phyloP scores from a whole-genome alignment of 78 protist genomes.

The Polysphondylium violaceum region DNA sequence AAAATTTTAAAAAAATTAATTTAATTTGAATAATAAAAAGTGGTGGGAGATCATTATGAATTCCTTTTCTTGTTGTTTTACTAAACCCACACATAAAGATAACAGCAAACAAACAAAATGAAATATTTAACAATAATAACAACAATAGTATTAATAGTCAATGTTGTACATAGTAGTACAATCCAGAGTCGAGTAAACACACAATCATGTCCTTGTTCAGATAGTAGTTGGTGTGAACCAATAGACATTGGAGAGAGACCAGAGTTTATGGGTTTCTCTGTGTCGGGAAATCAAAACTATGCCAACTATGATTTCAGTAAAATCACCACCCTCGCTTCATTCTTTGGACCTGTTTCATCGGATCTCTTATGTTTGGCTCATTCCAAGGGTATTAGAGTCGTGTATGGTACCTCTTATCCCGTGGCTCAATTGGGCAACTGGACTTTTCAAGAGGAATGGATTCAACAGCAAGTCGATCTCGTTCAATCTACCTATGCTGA shows the following conservation, averaged over 20 bases:
- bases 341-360: neutral
- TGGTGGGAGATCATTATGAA: too few relatives aligned
- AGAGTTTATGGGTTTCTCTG: conserved; percentile 53
- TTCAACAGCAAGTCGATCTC: conserved; percentile 25
- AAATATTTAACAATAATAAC: too few relatives aligned
- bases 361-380: conserved; percentile 67
- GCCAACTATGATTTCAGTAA: conserved; percentile 13
- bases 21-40: too few relatives aligned
- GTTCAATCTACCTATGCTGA: conserved; percentile 50
- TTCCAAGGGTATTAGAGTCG: conserved; percentile 21
- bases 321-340: conserved; percentile 38
- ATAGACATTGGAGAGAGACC: conserved; percentile 1
- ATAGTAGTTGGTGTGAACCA: conserved; percentile 25
- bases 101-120: too few relatives aligned
- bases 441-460: conserved; percentile 47
- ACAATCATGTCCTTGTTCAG: conserved; percentile 45
- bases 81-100: too few relatives aligned
- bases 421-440: conserved; percentile 29
- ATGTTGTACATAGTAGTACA: too few relatives aligned
- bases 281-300: neutral
- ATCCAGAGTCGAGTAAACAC: too few relatives aligned
- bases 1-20: too few relatives aligned
- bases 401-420: conserved; percentile 30
- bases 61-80: too few relatives aligned
- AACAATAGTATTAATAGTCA: too few relatives aligned